Conservation (phyloP, 176 grass and related monocot species). For the Calamus simplicifolius region DNA sequence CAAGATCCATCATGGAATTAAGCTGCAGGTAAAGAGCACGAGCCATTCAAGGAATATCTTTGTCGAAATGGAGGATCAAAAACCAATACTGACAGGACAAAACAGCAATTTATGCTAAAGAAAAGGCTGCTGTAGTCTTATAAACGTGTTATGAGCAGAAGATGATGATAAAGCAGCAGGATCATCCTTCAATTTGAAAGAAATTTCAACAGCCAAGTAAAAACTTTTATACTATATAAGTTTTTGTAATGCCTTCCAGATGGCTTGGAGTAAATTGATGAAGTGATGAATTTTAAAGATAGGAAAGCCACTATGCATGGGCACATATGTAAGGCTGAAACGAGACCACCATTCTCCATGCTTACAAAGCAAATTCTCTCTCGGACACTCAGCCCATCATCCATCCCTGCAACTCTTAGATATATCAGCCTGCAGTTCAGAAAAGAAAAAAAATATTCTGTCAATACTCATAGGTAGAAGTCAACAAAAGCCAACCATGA, state of each 20-base stretch:
- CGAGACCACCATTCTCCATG: not conserved
- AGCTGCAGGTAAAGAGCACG: slow-evolving; percentile 53
- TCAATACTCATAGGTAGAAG: not conserved
- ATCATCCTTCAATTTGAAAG: not conserved
- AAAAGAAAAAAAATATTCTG: slow-evolving; percentile 19
- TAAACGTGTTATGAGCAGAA: too few relatives aligned
- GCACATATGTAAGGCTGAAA: not conserved
- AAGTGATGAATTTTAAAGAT: too few relatives aligned
- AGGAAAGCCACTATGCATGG: too few relatives aligned
- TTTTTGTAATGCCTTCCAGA: too few relatives aligned
- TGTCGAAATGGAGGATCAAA: slow-evolving; percentile 9
- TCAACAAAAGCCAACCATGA: not conserved
- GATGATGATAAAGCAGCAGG: too few relatives aligned
- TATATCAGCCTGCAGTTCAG: slow-evolving; percentile 75
- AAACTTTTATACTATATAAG: too few relatives aligned
- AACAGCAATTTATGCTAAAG: not conserved
- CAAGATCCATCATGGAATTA: slow-evolving; percentile 99
- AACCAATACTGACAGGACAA: not conserved
- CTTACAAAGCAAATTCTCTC: slow-evolving; percentile 56
- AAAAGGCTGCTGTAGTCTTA: too few relatives aligned
- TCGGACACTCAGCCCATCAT: slow-evolving; percentile 40
- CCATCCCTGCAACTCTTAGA: slow-evolving; percentile 60
- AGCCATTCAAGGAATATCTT: not conserved
- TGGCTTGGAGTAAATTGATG: too few relatives aligned
- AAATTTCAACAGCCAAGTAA: too few relatives aligned